These are phyloP conservation scores for Myriosclerotinia curreyana DNA, from an alignment of 2,329 filamentous ascomycete species.

Conservation along the genomic window DNA sequence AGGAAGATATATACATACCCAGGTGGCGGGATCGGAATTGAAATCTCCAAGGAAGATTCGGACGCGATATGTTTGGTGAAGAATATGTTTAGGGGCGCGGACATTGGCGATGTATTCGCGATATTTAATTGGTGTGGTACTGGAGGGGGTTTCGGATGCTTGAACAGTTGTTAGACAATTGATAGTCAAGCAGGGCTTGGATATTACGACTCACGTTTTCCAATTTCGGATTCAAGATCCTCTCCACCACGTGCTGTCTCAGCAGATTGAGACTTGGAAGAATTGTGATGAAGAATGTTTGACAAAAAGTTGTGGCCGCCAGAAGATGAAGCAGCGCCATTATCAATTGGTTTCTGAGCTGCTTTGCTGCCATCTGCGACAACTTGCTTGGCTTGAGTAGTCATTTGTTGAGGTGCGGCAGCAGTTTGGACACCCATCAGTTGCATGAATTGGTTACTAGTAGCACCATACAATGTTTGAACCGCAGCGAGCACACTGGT, in stretches of 20 bases:
- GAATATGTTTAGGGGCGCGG: conserved; percentile 39
- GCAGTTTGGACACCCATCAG: conserved; percentile 1
- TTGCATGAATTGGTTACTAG: conserved; percentile 26
- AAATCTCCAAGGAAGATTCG: conserved; percentile 42
- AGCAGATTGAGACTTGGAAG: neutral
- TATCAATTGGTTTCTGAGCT: neutral
- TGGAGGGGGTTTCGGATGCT: neutral
- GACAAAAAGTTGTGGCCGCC: neutral
- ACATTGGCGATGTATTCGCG: conserved; percentile 41
- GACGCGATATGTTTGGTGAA: conserved; percentile 40
- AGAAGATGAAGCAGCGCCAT: neutral
- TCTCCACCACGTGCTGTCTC: conserved; percentile 15
- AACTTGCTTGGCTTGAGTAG: neutral
- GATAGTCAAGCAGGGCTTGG: too few species aligned
- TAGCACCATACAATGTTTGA: conserved; percentile 29
- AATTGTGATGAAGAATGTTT: neutral
- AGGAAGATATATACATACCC: conserved; percentile 32
- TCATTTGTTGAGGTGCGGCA: neutral
- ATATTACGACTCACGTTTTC: conserved; percentile 24
- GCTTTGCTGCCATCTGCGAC: neutral
- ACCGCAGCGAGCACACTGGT: conserved; percentile 25
- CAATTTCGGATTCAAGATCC: conserved; percentile 32
- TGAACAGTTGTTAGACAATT: neutral
- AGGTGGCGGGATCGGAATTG: conserved; percentile 31
- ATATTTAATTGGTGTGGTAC: conserved; percentile 26